Base-by-base conservation (phyloP, 345 rosid genomes). In the Pistacia integerrima region DNA sequence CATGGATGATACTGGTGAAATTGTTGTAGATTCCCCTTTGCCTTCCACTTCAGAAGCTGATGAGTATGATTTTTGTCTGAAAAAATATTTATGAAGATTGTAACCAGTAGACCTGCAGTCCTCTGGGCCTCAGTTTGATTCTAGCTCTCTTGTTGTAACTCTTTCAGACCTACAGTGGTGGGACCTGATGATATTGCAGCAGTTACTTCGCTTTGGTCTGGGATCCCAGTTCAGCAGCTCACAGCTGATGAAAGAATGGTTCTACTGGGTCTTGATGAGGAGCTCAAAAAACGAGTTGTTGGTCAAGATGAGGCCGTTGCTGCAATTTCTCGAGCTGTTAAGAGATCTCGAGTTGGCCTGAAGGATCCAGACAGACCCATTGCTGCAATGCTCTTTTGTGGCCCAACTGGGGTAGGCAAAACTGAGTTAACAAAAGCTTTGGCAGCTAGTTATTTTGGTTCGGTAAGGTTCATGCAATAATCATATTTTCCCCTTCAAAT, bases 391-490 rank as follows among this genome's bases (percentile, higher is more conserved):
- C 91, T 96, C 68, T 96, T 96, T 72, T 96, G 99, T 79, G 99
- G 99, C 61, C 99, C 98, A 52, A 96, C 99, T 36, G 99, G 99
- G 57, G 98, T 96, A 68, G 99, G 99, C 35, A 96, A 96, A 86
- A 96, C 99, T 25, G 98, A 96, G 77, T 88, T 96, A 80, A 80
- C 97, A 49, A 96, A 92, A 85, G 93, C 99, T 75, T 72, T 96
- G 73, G 98, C 99, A 52, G 91, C 87, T 54, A 77, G 89, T 75
- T 92, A 96, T 76, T 96, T 96, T 74, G 98, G 98, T 66, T 93
- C 98, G 79, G 99, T 96, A 84, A 79, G 91, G 62, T 77, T 81
- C 76, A 6, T 35, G 49, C 69, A 64, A 41, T 57, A 41, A 16
- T 63, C 62, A 11, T 75, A 22, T 54, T 73, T 72, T 30, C 63